Conservation (phyloP, 2,329 filamentous ascomycete species). For the Westerdykella aurantiaca region DNA sequence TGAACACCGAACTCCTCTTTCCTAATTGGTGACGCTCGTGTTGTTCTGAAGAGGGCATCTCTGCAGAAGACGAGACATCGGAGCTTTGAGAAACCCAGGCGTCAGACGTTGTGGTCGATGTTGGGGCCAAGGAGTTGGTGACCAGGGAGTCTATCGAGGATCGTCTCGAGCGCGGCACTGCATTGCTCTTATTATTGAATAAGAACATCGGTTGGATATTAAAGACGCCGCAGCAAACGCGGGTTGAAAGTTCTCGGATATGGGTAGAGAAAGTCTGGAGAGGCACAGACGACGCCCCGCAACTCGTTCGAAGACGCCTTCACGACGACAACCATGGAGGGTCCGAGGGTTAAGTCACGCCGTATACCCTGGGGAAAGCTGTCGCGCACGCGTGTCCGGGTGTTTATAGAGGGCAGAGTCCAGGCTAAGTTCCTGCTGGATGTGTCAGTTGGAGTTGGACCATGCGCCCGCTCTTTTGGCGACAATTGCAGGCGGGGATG, state of each 20-base stretch:
- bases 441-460: conserved; percentile 24
- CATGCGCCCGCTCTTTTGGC: conserved; percentile 16
- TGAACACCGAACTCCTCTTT: conserved; percentile 35
- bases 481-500: not conserved
- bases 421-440: conserved; percentile 12
- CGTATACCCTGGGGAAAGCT: conserved; percentile 18
- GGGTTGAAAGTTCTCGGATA: conserved; percentile 12
- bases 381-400: conserved; percentile 21
- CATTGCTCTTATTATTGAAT: conserved; percentile 30
- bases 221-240: conserved; percentile 5
- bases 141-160: conserved; percentile 30
- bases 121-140: conserved; percentile 15
- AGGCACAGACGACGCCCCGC: conserved; percentile 21
- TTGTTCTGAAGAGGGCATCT: conserved; percentile 29
- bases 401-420: conserved; percentile 13
- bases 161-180: conserved; percentile 25
- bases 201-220: conserved; percentile 28
- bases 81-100: conserved; percentile 22
- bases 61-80: conserved; percentile 20
- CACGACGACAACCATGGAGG: conserved; percentile 24
- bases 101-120: conserved; percentile 16
- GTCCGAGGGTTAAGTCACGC: conserved; percentile 9
- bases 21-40: conserved; percentile 14
- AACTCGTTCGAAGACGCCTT: conserved; percentile 18
- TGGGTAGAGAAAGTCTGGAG: conserved; percentile 19